Evolutionary conservation across 2,329 filamentous ascomycete species (phyloP), one percentile per base, ranked within the genome.

Genomic region (Pseudogymnoascus sp.): DNA sequence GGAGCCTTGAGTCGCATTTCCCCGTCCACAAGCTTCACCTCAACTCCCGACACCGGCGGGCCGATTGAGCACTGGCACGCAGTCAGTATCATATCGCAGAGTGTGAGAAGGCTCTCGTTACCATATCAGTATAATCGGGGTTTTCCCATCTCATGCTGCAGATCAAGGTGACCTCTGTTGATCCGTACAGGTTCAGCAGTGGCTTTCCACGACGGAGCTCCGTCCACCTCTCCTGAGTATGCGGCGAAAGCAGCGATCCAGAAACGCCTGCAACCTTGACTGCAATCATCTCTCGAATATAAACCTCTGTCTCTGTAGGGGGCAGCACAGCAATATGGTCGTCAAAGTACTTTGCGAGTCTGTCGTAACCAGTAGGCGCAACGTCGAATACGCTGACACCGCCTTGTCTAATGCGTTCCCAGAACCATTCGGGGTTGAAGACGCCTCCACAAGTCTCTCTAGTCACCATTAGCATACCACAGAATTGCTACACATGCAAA

Each of bases 341-440:
- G 20, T 67, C 65, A 35, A 65, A 67, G 60, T 67, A 67, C 35
- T 62, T 36, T 35, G 63, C 65, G 57, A 67, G 63, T 36, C 63
- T 64, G 30, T 67, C 63, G 61, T 67, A 65, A 9, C 64, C 64
- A 9, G 61, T 63, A 11, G 64, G 61, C 2, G 63, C 63, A 35
- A 67, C 60, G 39, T 62, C 60, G 58, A 65, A 65, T 43, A 65
- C 59, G 18, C 61, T 65, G 36, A 67, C 63, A 16, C 59, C 65
- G 7, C 64, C 65, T 57, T 65, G 35, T 33, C 61, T 64, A 47
- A 67, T 63, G 8, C 65, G 62, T 33, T 67, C 64, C 65, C 65
- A 67, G 47, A 67, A 67, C 64, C 64, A 67, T 33, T 62, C 62
- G 18, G 63, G 63, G 58, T 63, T 59, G 39, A 65, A 67, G 22